phyloP scores from a whole-genome alignment of 352 stramenopile species.

The Phytophthora tentaculata region DNA sequence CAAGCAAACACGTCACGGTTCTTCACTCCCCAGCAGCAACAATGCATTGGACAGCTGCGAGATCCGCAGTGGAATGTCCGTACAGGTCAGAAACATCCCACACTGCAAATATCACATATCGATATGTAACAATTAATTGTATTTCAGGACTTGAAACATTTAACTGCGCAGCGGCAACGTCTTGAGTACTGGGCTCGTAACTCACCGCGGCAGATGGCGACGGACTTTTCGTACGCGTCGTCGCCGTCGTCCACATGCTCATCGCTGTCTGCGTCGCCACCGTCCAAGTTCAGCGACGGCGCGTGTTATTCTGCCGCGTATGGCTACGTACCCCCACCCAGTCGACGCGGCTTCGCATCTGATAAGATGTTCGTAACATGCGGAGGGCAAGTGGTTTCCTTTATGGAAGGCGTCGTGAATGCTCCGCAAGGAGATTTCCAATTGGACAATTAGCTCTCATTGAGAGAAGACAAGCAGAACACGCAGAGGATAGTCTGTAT shows the following conservation, averaged over 20 bases:
- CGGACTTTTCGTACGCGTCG: slow-evolving; percentile 39
- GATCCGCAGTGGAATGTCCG: slow-evolving; percentile 86
- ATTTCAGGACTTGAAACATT: slow-evolving; percentile 73
- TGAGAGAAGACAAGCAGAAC: slow-evolving; percentile 1
- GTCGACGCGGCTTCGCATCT: slow-evolving; percentile 34
- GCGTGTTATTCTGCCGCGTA: slow-evolving; percentile 26
- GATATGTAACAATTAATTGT: slow-evolving; percentile 10
- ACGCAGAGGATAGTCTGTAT: slow-evolving; percentile 23
- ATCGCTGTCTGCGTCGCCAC: slow-evolving; percentile 38
- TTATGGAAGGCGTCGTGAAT: slow-evolving; percentile 87
- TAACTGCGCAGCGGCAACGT: slow-evolving; percentile 82
- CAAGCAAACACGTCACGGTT: slow-evolving; percentile 40
- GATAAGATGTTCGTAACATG: slow-evolving; percentile 86
- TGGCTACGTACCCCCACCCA: slow-evolving; percentile 23
- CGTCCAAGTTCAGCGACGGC: slow-evolving; percentile 22
- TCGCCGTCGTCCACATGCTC: slow-evolving; percentile 42
- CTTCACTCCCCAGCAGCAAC: slow-evolving; percentile 24
- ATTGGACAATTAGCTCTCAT: slow-evolving; percentile 33
- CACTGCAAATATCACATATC: background rate
- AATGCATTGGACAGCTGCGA: slow-evolving; percentile 41
- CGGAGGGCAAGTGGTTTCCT: slow-evolving; percentile 78
- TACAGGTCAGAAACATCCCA: slow-evolving; percentile 49
- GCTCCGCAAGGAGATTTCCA: slow-evolving; percentile 61
- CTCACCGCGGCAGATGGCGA: slow-evolving; percentile 47
- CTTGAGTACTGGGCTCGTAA: slow-evolving; percentile 72